Conservation (phyloP, 1,139 yeast genomes). For the Zygosaccharomyces sapae region DNA sequence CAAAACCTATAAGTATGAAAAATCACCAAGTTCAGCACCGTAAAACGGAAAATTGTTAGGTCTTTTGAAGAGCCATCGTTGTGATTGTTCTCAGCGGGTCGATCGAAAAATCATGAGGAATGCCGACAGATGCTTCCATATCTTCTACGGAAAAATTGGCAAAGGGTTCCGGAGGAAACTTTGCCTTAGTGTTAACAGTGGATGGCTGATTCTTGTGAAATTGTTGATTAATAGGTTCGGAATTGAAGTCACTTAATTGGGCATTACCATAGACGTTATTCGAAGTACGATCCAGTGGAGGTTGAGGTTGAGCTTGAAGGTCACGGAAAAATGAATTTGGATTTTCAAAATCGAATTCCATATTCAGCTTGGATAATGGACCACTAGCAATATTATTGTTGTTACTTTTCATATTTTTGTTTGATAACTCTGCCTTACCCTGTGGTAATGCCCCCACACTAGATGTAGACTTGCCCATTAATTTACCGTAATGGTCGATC, state of each 20-base stretch:
- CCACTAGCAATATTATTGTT: not conserved
- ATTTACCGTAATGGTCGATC: slow-evolving; percentile 7
- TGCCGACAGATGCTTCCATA: not conserved
- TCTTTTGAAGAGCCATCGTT: slow-evolving; percentile 1
- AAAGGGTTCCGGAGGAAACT: not conserved
- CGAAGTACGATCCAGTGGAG: not conserved
- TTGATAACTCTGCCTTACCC: not conserved
- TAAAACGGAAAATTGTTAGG: slow-evolving; percentile 4
- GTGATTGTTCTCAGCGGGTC: not conserved
- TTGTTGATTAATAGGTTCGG: not conserved
- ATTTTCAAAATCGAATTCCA: slow-evolving; percentile 29
- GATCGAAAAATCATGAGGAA: slow-evolving; percentile 4
- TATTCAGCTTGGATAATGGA: slow-evolving; percentile 16
- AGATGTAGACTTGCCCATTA: not conserved
- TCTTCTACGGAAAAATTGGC: slow-evolving; percentile 1
- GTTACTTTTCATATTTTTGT: not conserved
- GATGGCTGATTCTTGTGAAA: no score
- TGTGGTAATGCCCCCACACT: not conserved
- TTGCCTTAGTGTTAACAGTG: no score
- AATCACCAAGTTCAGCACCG: slow-evolving; percentile 1
- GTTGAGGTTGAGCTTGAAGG: no score
- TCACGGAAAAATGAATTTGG: slow-evolving; percentile 20
- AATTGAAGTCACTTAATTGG: not conserved
- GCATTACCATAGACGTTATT: not conserved
- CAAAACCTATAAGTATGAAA: slow-evolving; percentile 1